Percentiles rank a stretch among this genome's conserved stretches.
Conservation (phyloP, 768 basidiomycete species). For the Pleurotus giganteus region DNA sequence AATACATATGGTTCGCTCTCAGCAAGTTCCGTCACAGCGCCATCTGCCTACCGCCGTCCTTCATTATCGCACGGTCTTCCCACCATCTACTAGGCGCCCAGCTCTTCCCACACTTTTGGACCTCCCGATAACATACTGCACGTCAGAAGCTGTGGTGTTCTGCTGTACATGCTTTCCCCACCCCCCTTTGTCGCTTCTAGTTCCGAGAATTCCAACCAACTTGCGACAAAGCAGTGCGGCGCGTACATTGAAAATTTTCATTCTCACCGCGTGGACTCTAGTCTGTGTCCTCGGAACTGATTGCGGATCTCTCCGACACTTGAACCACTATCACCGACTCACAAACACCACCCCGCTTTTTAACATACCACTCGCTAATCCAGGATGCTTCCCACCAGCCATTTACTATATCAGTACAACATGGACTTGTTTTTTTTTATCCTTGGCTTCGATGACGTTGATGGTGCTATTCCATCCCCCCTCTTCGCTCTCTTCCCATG, state of each 20-base stretch:
- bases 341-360: constrained; percentile 1
- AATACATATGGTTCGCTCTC: not conserved
- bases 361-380: constrained; percentile 3
- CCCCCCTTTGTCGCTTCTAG: not conserved
- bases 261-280: constrained; percentile 3
- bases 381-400: not conserved
- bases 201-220: not conserved
- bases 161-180: not conserved
- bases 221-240: not conserved
- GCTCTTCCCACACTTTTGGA: not conserved
- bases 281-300: not conserved
- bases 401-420: not conserved
- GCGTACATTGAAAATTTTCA: constrained; percentile 4
- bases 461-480: not conserved
- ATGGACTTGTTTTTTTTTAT: not conserved
- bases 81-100: not conserved
- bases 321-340: not conserved
- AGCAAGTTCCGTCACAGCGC: not conserved
- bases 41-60: constrained; percentile 2
- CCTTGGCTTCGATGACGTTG: not conserved
- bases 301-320: not conserved
- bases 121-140: not conserved
- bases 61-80: constrained; percentile 1
- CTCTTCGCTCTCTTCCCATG: not conserved
- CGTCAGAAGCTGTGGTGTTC: not conserved